Evolutionary conservation across 2,329 filamentous ascomycete genomes (phyloP).

Genomic region (Colletotrichum sublineola): DNA sequence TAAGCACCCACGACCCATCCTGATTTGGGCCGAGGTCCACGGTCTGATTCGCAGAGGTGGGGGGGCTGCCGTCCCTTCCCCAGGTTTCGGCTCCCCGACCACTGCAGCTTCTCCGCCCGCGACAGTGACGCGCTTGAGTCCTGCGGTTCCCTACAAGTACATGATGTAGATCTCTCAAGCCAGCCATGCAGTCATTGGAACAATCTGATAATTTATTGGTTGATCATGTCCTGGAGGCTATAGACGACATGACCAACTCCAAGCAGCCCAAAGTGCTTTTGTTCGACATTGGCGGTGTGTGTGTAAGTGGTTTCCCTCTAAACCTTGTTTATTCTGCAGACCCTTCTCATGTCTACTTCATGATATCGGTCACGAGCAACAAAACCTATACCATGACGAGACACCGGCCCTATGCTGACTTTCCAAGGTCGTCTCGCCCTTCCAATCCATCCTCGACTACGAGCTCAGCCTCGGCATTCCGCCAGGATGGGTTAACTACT

Average conservation of each 20-base stretch:
- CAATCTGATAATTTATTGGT: slow-evolving; percentile 43
- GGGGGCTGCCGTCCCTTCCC: slow-evolving; percentile 23
- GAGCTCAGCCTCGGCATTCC: slow-evolving; percentile 83
- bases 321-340: slow-evolving; percentile 15
- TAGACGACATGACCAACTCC: slow-evolving; percentile 56
- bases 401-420: slow-evolving; percentile 1
- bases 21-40: slow-evolving; percentile 38
- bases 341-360: slow-evolving; percentile 19
- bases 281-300: slow-evolving; percentile 97
- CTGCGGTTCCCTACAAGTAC: slow-evolving; percentile 23
- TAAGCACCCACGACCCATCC: background rate
- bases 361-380: background rate
- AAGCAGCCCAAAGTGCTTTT: slow-evolving; percentile 79
- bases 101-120: slow-evolving; percentile 20
- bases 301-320: slow-evolving; percentile 73
- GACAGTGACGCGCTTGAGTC: slow-evolving; percentile 21
- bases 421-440: slow-evolving; percentile 86
- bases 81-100: slow-evolving; percentile 33
- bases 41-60: slow-evolving; percentile 18
- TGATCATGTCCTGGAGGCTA: slow-evolving; percentile 49
- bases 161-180: slow-evolving; percentile 9
- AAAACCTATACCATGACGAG: background rate
- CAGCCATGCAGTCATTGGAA: slow-evolving; percentile 35
- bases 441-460: slow-evolving; percentile 94
- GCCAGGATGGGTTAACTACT: slow-evolving; percentile 90